Evolutionary conservation across 371 early-diverging fungal genomes (phyloP), one percentile per base, ranked within the genome.

Genomic region (Zancudomyces culisetae): DNA sequence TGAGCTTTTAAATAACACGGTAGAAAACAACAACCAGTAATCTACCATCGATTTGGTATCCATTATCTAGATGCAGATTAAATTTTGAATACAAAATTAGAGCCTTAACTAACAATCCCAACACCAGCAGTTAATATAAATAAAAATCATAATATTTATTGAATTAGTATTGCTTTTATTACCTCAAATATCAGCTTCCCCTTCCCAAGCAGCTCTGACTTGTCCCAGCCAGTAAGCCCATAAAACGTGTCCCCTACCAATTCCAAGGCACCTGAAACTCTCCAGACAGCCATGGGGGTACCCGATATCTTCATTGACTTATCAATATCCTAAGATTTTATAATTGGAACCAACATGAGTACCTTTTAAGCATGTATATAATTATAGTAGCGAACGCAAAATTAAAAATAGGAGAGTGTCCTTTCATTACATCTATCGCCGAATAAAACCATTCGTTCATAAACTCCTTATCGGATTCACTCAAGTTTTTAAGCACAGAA

Each of bases 251-350:
- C 88, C 50, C 93, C 89, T 2, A 89, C 89, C 41, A 89, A 60
- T 2, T 81, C 83, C 22, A 92, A 81, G 64, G 89, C 89, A 30
- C 93, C 93, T 1, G 90, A 85, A 3, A 89, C 76, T 41, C 93
- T 77, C 90, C 93, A 92, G 23, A 92, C 83, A 1, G 86, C 90
- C 1, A 88, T 87, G 1, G 93, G 93, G n/a, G 93, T 90, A 29
- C 90, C 93, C n/a, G 87, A 83, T 47, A 80, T 85, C 18, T 79
- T 76, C 43, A 90, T 84, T 29, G 90, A 68, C 57, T 89, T 87
- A 56, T 89, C 92, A 55, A 80, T 88, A 70, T 92, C 92, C 79
- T 47, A 23, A 10, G 35, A 35, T 6, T 24, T 22, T 20, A 23
- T 18, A 19, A 43, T 43, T 19, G 8, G 8, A 43, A 43, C 6